Base-by-base conservation (phyloP, 306 rosid species). In the Pyrus betulifolia region DNA sequence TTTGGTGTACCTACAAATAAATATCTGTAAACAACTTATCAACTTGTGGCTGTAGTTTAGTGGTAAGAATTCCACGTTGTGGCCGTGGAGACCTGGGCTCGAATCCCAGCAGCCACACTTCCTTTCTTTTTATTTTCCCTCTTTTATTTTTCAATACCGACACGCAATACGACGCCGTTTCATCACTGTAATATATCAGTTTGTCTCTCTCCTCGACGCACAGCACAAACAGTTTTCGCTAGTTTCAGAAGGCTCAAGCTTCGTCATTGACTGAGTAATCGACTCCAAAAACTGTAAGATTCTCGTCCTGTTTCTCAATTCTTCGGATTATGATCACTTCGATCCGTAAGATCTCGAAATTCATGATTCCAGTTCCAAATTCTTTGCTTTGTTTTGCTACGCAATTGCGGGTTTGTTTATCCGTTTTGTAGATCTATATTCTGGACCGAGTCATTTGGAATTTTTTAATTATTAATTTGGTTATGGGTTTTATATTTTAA, bases 1-100 rank as follows among this genome's bases (percentile, higher is more conserved):
- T 40, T 9, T 9, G 0, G 45, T 9, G 0, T 40, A 10, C 12
- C 0, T 5, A 15, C 8, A 49, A 49, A 5, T 49, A 33, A 0
- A 1, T 4, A 0, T 8, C 0, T 19, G 70, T 7, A 3, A 11
- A 17, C 10, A 7, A 3, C 0, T 2, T 0, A 1, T 2, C 38
- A 68, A 3, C 57, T 1, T 1, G 72, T 71, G 78, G 70, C 78
- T 74, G 78, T 78, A 78, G 82, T 79, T 79, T 79, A 49, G 55
- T 49, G 55, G 55, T 49, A 49, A 49, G 55, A 49, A 49, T 49
- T 49, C 55, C 55, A 49, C 83, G 83, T 74, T 79, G 83, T 79
- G 83, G 83, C 83, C 83, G 70, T 74, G 78, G 69, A 73, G 77
- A 74, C 70, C 78, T 61, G 78, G 78, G 78, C 78, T 74, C 78